These are phyloP conservation scores for Takashimella tepidaria DNA, from an alignment of 1,284 basidiomycete genomes.

Conservation along the genomic window DNA sequence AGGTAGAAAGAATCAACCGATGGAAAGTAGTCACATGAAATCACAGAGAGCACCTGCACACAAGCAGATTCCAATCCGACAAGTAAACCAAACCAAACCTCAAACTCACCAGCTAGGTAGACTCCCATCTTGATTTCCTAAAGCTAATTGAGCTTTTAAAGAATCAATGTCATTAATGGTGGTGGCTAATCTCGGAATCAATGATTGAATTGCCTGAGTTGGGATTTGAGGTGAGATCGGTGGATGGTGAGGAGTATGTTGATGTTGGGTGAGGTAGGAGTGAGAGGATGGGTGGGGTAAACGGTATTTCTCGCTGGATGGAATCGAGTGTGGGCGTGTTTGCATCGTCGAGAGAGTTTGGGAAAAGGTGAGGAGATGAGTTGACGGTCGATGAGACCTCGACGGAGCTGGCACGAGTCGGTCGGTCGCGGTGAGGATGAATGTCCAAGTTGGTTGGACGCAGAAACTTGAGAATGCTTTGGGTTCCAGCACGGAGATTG, in stretches of 20 bases:
- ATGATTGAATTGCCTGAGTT: conserved; percentile 22
- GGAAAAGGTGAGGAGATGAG: background rate
- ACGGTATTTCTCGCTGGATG: no score
- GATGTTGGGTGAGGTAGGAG: no score
- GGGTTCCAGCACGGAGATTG: no score
- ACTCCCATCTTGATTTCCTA: conserved; percentile 28
- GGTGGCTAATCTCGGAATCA: conserved; percentile 35
- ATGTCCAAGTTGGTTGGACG: no score
- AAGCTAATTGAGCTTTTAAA: conserved; percentile 27
- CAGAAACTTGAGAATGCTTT: no score
- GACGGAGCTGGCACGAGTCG: no score
- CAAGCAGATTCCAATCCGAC: no score
- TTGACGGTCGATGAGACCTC: background rate
- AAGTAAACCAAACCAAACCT: no score
- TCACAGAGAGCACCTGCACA: no score
- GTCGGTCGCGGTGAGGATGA: no score
- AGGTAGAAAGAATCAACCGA: no score
- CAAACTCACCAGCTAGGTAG: conserved; percentile 40
- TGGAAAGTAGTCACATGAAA: no score
- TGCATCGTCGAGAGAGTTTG: background rate
- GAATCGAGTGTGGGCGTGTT: background rate
- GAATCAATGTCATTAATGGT: conserved; percentile 44
- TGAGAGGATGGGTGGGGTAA: background rate
- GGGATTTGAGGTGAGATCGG: conserved; percentile 31
- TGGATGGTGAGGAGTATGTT: conserved; percentile 13